Base-by-base conservation (phyloP, 306 rosid species). In the Boehmeria nivea region DNA sequence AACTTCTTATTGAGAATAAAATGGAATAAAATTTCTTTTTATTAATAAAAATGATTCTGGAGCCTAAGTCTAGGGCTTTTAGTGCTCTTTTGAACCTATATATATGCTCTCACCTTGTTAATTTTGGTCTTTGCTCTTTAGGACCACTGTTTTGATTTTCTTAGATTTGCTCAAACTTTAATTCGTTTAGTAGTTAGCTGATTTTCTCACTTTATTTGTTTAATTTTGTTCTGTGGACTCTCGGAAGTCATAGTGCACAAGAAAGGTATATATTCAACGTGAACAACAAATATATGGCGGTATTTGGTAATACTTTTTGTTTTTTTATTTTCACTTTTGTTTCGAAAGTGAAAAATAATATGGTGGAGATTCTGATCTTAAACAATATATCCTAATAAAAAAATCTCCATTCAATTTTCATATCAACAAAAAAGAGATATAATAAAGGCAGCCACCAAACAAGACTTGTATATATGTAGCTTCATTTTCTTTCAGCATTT, bases 31-130 rank as follows among this genome's bases (percentile, higher is more conserved):
- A 52, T 42, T 54, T 39, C 31, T 72, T 65, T n/a, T 74, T 61
- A 52, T 39, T 51, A 51, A 63, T 72, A 70, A 75, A 72, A 65
- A 64, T 57, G 70, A 68, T 76, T 75, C 75, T 73, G 56, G 59
- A 76, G 76, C 78, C 79, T 60, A 70, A 67, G 19, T 73, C 80
- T 78, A 76, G 68, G 69, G 51, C 62, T 65, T 64, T 63, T 66
- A 78, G 72, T 66, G 67, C 73, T 66, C 54, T 62, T 70, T 76
- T 70, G 74, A 59, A 68, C 83, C 87, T 76, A 72, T 61, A 69
- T 51, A 51, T 79, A 74, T 77, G 71, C 76, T 82, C 71, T 19
- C 23, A 42, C 63, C 68, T 65, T 70, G 70, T 65, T 50, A 22
- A 5, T 50, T 59, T 66, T 57, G 57, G 51, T 18, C 68, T 72